A percentile compares a stretch with the other conserved stretches of the same genome.
phyloP scores from a whole-genome alignment of 257 asterid genomes.

The Solanum paucissectum region DNA sequence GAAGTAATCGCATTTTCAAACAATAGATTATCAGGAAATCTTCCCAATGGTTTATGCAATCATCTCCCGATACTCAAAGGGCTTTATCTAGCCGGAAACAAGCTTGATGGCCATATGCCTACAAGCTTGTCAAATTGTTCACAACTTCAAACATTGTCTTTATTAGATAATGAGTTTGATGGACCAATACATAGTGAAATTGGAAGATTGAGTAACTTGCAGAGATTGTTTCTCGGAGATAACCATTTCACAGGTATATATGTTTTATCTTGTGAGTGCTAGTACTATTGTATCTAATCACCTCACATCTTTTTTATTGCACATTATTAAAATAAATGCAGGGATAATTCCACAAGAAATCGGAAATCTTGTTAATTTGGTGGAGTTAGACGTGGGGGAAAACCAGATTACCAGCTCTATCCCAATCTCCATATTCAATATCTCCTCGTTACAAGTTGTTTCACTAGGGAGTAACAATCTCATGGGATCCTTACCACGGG shows the following conservation, averaged over 20 bases:
- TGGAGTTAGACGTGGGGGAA: neutral
- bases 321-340: too few species aligned
- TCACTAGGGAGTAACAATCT: accelerated
- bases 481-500: neutral
- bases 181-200: neutral
- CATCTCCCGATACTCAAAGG: accelerated
- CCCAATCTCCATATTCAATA: too few species aligned
- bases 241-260: neutral
- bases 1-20: neutral
- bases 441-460: neutral
- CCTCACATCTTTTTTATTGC: too few species aligned
- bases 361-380: neutral
- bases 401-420: neutral
- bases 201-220: neutral
- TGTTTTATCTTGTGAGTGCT: neutral
- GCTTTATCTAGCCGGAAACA: accelerated
- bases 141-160: neutral
- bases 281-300: too few species aligned
- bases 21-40: neutral
- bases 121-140: neutral
- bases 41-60: neutral
- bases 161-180: accelerated
- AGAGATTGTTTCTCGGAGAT: accelerated
- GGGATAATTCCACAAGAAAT: slow-evolving; percentile 3
- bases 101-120: neutral